Base-by-base conservation (phyloP, 179 eudicot genomes). In the Dionaea muscipula region DNA sequence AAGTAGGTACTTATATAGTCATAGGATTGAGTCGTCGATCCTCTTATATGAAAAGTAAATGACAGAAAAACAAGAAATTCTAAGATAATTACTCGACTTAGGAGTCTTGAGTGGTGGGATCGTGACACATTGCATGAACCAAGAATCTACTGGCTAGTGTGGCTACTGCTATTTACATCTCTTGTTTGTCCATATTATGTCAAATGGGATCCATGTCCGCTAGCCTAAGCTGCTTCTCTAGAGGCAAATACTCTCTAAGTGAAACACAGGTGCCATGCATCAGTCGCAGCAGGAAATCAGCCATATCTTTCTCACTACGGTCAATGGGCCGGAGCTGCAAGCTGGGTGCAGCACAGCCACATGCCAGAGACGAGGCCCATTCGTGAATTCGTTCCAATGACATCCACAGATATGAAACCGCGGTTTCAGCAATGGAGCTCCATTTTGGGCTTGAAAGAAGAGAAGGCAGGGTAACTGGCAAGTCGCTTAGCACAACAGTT, bases 391-490 rank as follows among this genome's bases (percentile, higher is more conserved):
- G 80, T 63, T 73, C 68, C 0, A 80, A 83, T 31, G 81, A 72
- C 21, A 68, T 68, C 82, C 83, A 88, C 38, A 93, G 52, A 67
- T 62, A 47, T 9, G 73, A 85, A 68, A 67, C 85, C 17, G 81
- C 82, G 8, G 77, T 56, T 15, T 83, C 90, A 6, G 87, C 85
- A 43, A 73, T 69, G 18, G 35, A 43, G 26, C 26, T 65, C 94
- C 93, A 93, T 27, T 64, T 68, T 47, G 62, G 58, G 64, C 65
- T 72, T 16, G 59, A 68, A 33, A 93, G 79, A 67, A 93, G 82
- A 49, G 90, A 76, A 31, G 87, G 36, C 37, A 93, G 80, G 36
- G 94, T 76, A 53, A 83, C 75, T 0, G 96, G 95, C 20, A 93
- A 82, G 68, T 93, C 96, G 38, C 67, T 60, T 56, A 93, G 63